A percentile compares a stretch with the other conserved stretches of the same genome.
phyloP scores from a whole-genome alignment of 2,329 filamentous ascomycete species.

The Didymellaceae sp. region DNA sequence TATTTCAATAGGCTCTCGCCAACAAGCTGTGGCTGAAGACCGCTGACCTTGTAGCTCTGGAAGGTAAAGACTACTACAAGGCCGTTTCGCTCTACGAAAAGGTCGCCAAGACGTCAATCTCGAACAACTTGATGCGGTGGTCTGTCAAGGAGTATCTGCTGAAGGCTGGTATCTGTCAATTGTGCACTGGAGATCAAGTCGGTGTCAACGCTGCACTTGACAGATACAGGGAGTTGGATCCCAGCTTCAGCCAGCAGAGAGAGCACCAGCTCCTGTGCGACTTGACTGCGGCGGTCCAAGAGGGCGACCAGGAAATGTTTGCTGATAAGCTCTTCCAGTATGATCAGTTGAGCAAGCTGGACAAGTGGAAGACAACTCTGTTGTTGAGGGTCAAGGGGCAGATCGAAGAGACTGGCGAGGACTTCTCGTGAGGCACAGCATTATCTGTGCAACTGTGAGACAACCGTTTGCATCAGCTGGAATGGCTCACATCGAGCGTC shows the following conservation, averaged over 20 bases:
- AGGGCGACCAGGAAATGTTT: conserved; percentile 81
- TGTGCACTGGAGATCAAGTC: conserved; percentile 78
- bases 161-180: conserved; percentile 90
- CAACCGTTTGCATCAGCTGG: background rate
- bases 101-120: conserved; percentile 77
- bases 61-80: conserved; percentile 73
- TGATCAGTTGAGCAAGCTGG: conserved; percentile 90
- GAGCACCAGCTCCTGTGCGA: conserved; percentile 84
- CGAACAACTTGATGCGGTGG: conserved; percentile 73
- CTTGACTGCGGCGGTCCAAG: conserved; percentile 75
- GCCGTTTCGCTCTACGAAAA: conserved; percentile 70
- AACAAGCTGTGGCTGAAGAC: conserved; percentile 95
- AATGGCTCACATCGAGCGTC: background rate
- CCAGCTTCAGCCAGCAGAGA: conserved; percentile 73
- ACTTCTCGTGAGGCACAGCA: conserved; percentile 63
- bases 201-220: conserved; percentile 80
- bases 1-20: conserved; percentile 64
- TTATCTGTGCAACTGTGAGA: background rate
- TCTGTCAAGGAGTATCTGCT: conserved; percentile 92
- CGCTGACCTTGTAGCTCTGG: conserved; percentile 82
- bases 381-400: conserved; percentile 81
- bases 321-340: conserved; percentile 86
- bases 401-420: conserved; percentile 75
- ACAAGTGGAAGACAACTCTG: conserved; percentile 95
- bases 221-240: conserved; percentile 73